Conservation (phyloP, 2,329 filamentous ascomycete species). For the Eutypella sp. region DNA sequence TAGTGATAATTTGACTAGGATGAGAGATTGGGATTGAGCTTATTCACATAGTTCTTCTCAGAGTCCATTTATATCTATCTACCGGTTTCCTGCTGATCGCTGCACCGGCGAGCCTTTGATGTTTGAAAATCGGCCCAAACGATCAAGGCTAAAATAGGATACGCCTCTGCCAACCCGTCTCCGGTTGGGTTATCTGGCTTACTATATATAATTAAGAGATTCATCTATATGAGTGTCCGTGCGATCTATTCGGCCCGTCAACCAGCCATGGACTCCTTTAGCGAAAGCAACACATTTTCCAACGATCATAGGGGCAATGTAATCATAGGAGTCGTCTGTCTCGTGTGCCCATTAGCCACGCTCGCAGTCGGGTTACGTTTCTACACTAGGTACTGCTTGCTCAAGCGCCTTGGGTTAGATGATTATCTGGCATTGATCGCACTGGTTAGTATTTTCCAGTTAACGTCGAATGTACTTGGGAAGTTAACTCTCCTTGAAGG, state of each 20-base stretch:
- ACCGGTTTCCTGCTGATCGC: too few relatives aligned
- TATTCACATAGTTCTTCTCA: too few relatives aligned
- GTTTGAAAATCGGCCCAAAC: too few relatives aligned
- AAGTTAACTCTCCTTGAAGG: slow-evolving; percentile 8
- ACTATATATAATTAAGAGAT: too few relatives aligned
- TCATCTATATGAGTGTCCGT: too few relatives aligned
- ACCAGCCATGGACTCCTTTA: neutral
- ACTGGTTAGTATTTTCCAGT: slow-evolving; percentile 31
- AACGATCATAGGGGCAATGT: slow-evolving; percentile 17
- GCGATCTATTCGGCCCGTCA: neutral
- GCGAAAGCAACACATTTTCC: neutral
- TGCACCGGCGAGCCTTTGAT: too few relatives aligned
- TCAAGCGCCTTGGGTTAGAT: slow-evolving; percentile 26
- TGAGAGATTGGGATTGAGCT: neutral
- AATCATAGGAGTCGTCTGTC: slow-evolving; percentile 18
- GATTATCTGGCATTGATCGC: slow-evolving; percentile 27
- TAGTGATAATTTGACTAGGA: neutral
- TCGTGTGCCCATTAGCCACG: slow-evolving; percentile 20
- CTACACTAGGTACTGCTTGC: slow-evolving; percentile 23
- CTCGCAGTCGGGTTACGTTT: slow-evolving; percentile 22
- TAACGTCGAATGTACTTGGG: neutral
- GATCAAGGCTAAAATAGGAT: too few relatives aligned
- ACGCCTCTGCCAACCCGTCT: too few relatives aligned
- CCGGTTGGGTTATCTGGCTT: too few relatives aligned
- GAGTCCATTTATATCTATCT: too few relatives aligned